Base-by-base conservation (phyloP, 345 rosid genomes). In the Punica granatum region DNA sequence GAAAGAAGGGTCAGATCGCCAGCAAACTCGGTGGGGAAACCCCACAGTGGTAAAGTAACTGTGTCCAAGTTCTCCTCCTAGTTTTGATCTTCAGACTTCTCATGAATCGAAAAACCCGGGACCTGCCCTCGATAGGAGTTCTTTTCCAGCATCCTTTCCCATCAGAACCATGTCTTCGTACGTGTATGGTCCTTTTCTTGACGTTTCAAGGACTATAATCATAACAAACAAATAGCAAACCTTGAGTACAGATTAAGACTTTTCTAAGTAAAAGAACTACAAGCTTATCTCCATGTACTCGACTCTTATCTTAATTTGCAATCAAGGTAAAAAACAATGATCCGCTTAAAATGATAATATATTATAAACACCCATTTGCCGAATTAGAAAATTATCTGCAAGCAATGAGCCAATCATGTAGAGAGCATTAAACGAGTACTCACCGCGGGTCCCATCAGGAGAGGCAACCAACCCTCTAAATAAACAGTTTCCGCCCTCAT, bases 391-490 rank as follows among this genome's bases (percentile, higher is more conserved):
- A n/a, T n/a, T n/a, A n/a, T n/a, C n/a, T n/a, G n/a, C n/a, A n/a
- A n/a, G n/a, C n/a, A n/a, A n/a, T n/a, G n/a, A 23, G 11, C 34
- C 68, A 59, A 34, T 15, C 21, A 0, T 56, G 65, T n/a, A 28
- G 59, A 30, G 30, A 58, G 23, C 58, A 51, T 9, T 28, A 7
- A 56, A 56, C 9, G 18, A 31, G 63, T 46, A 26, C 77, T 67
- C 85, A 94, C 99, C 96, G 3, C 80, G 81, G 51, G 84, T 85
- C 72, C 99, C 99, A 60, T 94, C 93, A 5, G 99, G 97, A 26
- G 98, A 91, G 56, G 99, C 99, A 49, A 94, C 93, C 77, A 94
- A 76, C 37, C 99, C 98, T 82, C 79, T 85, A 74, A 94, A 91
- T 65, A 85, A 30, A 77, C 99, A 94, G 69, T 86, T 82, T 66